Base-by-base conservation (phyloP, 495 filamentous ascomycete genomes). In the Alectoria sarmentosa region DNA sequence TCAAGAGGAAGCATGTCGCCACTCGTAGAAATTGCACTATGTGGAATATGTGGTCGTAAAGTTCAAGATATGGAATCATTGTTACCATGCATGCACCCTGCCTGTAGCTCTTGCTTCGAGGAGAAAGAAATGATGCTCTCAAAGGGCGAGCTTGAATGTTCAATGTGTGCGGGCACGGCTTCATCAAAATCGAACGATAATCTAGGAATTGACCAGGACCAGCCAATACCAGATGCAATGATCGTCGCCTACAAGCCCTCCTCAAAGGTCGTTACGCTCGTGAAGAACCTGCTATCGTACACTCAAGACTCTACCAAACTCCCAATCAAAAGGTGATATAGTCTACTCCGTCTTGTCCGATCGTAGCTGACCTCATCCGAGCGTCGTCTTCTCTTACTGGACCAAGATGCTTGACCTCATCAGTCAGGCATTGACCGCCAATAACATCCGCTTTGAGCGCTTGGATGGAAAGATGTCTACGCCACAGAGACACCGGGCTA, bases 321-420 rank as follows among this genome's bases (percentile, higher is more conserved):
- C 17, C 30, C 41, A 19, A 36, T 61, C 14, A 61, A 61, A 34
- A 61, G 59, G 59, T 61, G 34, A 30, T 26, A 17, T 9, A 46
- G 23, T 32, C 59, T 48, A 8, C n/a, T 6, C 32, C 11, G 19
- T 34, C 23, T 13, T 17, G n/a, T 21, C 28, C 7, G 8, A 28
- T 38, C 5, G 23, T 23, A 19, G 26, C 52, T 64, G n/a, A 64
- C 54, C 13, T 11, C 14, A 26, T 9, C 21, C n/a, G 23, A 83
- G 80, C 44, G 77, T 84, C 65, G 72, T 83, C 13, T 83, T 83
- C 66, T 82, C 81, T 7, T 80, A 69, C 63, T 83, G 82, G 81
- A 82, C 76, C 26, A 72, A 69, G 10, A 76, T 76, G 37, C 67
- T 82, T 6, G 70, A 81, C 62, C 69, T 81, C 30, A 70, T 81